Evolutionary conservation across 2,329 filamentous ascomycete species (phyloP).

Genomic region (Xylaria sp.): DNA sequence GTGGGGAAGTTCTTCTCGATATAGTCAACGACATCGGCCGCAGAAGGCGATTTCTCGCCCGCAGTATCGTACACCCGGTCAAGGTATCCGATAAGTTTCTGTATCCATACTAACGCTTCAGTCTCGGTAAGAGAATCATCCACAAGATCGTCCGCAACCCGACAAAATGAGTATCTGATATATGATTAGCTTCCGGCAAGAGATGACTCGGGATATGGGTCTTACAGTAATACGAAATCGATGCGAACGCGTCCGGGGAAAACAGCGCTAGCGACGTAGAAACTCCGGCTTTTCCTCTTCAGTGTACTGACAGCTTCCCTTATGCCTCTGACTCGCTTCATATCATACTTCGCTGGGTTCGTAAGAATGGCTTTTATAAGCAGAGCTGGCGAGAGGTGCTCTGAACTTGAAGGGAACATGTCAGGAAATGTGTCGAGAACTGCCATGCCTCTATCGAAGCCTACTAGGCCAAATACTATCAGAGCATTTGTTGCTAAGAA

Average conservation of each 20-base stretch:
- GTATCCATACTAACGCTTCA: constrained; percentile 68
- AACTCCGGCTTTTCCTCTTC: constrained; percentile 74
- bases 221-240: constrained; percentile 71
- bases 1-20: constrained; percentile 62
- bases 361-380: constrained; percentile 63
- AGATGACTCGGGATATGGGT: neutral
- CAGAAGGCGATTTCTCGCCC: constrained; percentile 42
- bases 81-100: constrained; percentile 66
- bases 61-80: constrained; percentile 59
- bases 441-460: constrained; percentile 75
- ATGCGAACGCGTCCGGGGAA: constrained; percentile 75
- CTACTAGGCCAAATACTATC: constrained; percentile 74
- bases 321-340: constrained; percentile 66
- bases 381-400: constrained; percentile 58
- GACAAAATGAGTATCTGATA: constrained; percentile 74
- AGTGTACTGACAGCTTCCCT: constrained; percentile 67
- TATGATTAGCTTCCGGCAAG: constrained; percentile 25
- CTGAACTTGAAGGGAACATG: constrained; percentile 62
- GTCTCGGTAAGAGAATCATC: constrained; percentile 66
- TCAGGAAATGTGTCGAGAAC: constrained; percentile 71
- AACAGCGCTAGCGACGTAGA: constrained; percentile 75
- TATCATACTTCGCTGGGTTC: constrained; percentile 63
- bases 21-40: constrained; percentile 46
- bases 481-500: constrained; percentile 76
- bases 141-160: constrained; percentile 77